These are phyloP conservation scores for Phytophthora quininea DNA, from an alignment of 352 stramenopile species.

Conservation along the genomic window DNA sequence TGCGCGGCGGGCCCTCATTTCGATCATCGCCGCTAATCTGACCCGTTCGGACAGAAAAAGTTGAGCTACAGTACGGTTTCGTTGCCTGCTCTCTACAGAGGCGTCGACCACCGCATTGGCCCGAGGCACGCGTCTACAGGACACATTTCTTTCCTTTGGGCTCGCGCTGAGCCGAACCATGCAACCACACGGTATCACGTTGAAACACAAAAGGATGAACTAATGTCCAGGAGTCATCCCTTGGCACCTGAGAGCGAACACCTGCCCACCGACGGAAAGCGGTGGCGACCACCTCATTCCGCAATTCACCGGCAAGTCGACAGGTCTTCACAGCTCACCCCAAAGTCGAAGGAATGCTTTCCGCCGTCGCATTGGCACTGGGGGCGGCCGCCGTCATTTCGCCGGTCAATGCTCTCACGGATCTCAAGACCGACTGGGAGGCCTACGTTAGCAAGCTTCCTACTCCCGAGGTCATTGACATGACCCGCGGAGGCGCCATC, in stretches of 20 bases:
- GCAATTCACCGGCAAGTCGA: conserved; percentile 18
- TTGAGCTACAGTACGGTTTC: conserved; percentile 20
- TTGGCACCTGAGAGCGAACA: conserved; percentile 18
- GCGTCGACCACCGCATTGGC: conserved; percentile 25
- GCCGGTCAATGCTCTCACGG: conserved; percentile 21
- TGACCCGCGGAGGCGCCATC: conserved; percentile 38
- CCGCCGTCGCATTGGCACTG: conserved; percentile 10
- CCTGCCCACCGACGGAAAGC: background rate
- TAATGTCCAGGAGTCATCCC: conserved; percentile 1
- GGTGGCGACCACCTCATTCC: conserved; percentile 17
- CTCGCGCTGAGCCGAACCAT: conserved; percentile 11
- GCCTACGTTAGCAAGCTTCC: conserved; percentile 42
- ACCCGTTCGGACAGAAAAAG: conserved; percentile 31
- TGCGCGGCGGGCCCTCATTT: too few species aligned
- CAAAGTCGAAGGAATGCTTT: background rate
- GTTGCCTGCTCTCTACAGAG: conserved; percentile 3
- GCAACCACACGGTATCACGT: background rate
- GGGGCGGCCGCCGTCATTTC: conserved; percentile 6
- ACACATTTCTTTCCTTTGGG: conserved; percentile 44
- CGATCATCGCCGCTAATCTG: background rate
- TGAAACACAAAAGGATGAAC: conserved; percentile 6
- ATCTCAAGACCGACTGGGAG: conserved; percentile 53
- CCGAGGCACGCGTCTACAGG: conserved; percentile 22
- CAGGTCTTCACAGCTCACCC: background rate
- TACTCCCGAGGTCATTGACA: conserved; percentile 54